These are phyloP conservation scores for Chrysanthemum makinoi DNA, from an alignment of 129 eudicot species.

Conservation along the genomic window DNA sequence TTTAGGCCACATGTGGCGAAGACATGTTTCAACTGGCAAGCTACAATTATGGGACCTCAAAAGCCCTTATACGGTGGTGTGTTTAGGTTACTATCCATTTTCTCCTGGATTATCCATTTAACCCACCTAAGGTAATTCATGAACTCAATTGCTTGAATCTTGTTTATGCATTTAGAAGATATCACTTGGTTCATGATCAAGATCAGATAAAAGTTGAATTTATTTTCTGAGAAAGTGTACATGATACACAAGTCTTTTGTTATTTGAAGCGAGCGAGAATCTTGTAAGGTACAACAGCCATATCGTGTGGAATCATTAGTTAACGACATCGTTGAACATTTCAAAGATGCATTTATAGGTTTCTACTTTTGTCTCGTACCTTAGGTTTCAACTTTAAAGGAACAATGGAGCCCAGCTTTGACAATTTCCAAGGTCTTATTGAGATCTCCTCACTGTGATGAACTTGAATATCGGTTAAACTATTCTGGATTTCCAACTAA, in stretches of 20 bases:
- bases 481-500: no score
- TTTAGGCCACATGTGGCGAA: slow-evolving; percentile 71
- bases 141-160: not conserved
- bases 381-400: slow-evolving; percentile 43
- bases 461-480: no score
- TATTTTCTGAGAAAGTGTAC: not conserved
- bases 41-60: slow-evolving; percentile 71
- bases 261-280: not conserved
- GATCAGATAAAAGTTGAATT: not conserved
- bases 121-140: slow-evolving; percentile 55
- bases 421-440: slow-evolving; percentile 64
- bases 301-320: not conserved
- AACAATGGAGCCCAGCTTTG: slow-evolving; percentile 70
- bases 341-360: not conserved
- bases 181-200: not conserved
- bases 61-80: slow-evolving; percentile 67
- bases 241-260: not conserved
- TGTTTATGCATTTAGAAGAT: not conserved
- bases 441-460: no score
- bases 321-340: not conserved
- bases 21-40: slow-evolving; percentile 80
- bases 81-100: slow-evolving; percentile 56
- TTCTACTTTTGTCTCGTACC: not conserved
- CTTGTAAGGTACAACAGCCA: not conserved
- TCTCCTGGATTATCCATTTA: slow-evolving; percentile 62